phyloP scores from a whole-genome alignment of 2,329 filamentous ascomycete species.

The Nigrospora osmanthi region DNA sequence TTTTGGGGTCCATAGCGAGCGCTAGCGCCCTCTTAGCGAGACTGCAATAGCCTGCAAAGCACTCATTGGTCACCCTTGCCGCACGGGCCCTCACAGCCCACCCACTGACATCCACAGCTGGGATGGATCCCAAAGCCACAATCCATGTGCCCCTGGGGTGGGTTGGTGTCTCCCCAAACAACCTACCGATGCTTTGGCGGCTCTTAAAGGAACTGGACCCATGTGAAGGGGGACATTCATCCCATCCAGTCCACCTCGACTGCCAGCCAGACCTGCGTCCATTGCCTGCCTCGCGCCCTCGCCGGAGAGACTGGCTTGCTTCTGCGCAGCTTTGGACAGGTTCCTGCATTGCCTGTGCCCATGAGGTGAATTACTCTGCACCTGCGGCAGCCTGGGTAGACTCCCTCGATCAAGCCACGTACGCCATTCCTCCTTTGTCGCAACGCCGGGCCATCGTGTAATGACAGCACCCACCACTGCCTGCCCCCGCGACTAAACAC shows the following conservation, averaged over 20 bases:
- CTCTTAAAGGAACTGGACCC: too few relatives aligned
- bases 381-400: not conserved
- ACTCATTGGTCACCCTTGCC: too few relatives aligned
- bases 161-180: too few relatives aligned
- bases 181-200: too few relatives aligned
- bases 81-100: too few relatives aligned
- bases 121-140: too few relatives aligned
- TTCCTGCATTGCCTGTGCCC: not conserved
- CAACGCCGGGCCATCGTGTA: not conserved
- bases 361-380: not conserved
- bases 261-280: not conserved
- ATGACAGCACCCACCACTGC: not conserved
- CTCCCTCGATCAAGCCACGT: conserved; percentile 6
- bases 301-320: not conserved
- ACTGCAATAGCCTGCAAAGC: too few relatives aligned
- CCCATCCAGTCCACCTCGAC: not conserved
- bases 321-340: not conserved
- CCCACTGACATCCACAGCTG: too few relatives aligned
- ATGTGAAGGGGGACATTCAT: too few relatives aligned
- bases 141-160: too few relatives aligned
- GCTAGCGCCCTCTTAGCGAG: too few relatives aligned
- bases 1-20: too few relatives aligned
- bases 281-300: not conserved
- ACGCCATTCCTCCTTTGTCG: not conserved
- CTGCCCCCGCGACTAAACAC: not conserved